Evolutionary conservation across 306 rosid species (phyloP).

Genomic region (Trifolium subterraneum): DNA sequence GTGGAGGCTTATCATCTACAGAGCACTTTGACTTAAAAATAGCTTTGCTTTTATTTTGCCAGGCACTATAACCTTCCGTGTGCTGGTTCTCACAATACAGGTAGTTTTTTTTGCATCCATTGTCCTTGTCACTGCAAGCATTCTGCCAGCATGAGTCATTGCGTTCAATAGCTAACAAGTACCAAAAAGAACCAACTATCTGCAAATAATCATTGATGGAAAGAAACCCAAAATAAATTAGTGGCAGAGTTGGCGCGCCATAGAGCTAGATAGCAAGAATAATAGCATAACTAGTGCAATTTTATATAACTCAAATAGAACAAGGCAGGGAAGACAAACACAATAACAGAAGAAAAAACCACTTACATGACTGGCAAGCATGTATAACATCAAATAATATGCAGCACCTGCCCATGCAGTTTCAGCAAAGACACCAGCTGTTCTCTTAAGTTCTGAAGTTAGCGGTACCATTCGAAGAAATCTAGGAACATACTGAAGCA

Average conservation of each 20-base stretch:
- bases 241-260: slow-evolving; percentile 18
- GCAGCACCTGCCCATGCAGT: slow-evolving; percentile 99
- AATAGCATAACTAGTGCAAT: slow-evolving; percentile 23
- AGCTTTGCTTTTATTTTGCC: slow-evolving; percentile 46
- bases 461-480: slow-evolving; percentile 79
- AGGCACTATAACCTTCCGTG: slow-evolving; percentile 41
- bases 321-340: slow-evolving; percentile 35
- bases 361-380: slow-evolving; percentile 99
- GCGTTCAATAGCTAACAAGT: slow-evolving; percentile 88
- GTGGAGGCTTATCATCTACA: slow-evolving; percentile 35
- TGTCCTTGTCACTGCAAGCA: slow-evolving; percentile 47
- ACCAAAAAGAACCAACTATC: slow-evolving; percentile 98
- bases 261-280: slow-evolving; percentile 22
- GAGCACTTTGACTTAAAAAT: slow-evolving; percentile 51
- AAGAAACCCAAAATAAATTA: slow-evolving; percentile 17
- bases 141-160: slow-evolving; percentile 94
- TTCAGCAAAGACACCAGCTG: slow-evolving; percentile 96
- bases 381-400: slow-evolving; percentile 84
- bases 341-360: slow-evolving; percentile 39
- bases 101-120: slow-evolving; percentile 52
- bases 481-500: slow-evolving; percentile 90
- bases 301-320: slow-evolving; percentile 16
- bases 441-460: slow-evolving; percentile 94
- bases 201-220: slow-evolving; percentile 49
- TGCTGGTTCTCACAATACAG: slow-evolving; percentile 72